Conservation (phyloP, 2,329 filamentous ascomycete genomes). For the Stagonosporopsis tanaceti region DNA sequence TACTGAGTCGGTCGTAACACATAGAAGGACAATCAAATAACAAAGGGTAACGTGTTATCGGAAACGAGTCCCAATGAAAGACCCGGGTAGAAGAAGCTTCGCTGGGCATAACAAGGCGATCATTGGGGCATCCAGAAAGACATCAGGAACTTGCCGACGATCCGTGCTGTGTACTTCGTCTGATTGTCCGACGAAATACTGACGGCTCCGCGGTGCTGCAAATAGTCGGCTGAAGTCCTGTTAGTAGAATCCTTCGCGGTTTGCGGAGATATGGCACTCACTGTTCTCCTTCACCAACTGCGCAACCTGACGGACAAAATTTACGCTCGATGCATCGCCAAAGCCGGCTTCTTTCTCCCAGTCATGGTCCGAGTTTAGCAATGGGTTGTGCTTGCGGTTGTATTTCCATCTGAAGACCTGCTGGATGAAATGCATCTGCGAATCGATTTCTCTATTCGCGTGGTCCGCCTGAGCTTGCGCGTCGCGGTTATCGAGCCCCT, state of each 20-base stretch:
- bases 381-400: slow-evolving; percentile 53
- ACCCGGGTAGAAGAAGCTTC: neutral
- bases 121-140: slow-evolving; percentile 43
- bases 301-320: slow-evolving; percentile 50
- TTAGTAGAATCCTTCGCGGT: slow-evolving; percentile 18
- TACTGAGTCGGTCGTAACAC: neutral
- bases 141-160: slow-evolving; percentile 55
- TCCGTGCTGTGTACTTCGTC: slow-evolving; percentile 52
- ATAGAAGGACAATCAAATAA: neutral
- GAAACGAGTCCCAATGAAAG: neutral
- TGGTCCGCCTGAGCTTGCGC: slow-evolving; percentile 47
- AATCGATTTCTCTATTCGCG: slow-evolving; percentile 56
- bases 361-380: slow-evolving; percentile 48
- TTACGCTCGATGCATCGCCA: slow-evolving; percentile 44
- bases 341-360: slow-evolving; percentile 50
- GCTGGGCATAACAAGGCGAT: neutral
- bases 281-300: slow-evolving; percentile 54
- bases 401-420: slow-evolving; percentile 59
- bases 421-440: slow-evolving; percentile 54
- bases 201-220: slow-evolving; percentile 48
- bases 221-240: slow-evolving; percentile 46
- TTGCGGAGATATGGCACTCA: slow-evolving; percentile 33
- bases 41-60: neutral
- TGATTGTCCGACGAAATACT: slow-evolving; percentile 51
- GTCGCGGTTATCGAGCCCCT: slow-evolving; percentile 35